phyloP scores from a whole-genome alignment of 805 yeast species.

The Osmozyma mogii region DNA sequence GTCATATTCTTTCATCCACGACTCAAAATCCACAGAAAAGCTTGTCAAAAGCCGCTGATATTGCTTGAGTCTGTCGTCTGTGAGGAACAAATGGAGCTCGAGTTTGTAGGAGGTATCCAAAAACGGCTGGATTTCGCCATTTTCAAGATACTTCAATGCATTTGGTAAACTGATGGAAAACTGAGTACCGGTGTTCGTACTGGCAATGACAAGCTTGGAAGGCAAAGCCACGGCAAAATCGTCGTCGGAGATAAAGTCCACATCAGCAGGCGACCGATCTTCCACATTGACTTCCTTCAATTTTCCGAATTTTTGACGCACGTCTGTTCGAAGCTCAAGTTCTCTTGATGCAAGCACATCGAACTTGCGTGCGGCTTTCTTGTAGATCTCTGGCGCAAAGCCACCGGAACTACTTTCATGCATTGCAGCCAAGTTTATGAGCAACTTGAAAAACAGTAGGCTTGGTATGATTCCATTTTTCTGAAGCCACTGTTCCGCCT shows the following conservation, averaged over 20 bases:
- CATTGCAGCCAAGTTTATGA: constrained; percentile 39
- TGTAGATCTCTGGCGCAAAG: constrained; percentile 29
- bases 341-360: constrained; percentile 35
- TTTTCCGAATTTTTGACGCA: constrained; percentile 21
- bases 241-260: constrained; percentile 46
- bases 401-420: constrained; percentile 25
- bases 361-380: constrained; percentile 12
- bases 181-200: constrained; percentile 20
- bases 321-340: constrained; percentile 28
- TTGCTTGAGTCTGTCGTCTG: constrained; percentile 45
- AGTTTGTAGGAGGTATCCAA: constrained; percentile 11
- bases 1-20: constrained; percentile 46
- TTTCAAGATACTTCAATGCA: constrained; percentile 20
- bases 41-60: constrained; percentile 28
- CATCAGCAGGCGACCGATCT: constrained; percentile 19
- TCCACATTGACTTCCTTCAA: constrained; percentile 26
- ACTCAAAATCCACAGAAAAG: constrained; percentile 38
- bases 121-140: constrained; percentile 3
- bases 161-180: constrained; percentile 24
- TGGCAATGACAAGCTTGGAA: constrained; percentile 39
- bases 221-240: constrained; percentile 45
- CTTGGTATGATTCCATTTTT: constrained; percentile 43
- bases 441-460: constrained; percentile 42
- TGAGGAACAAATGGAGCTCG: constrained; percentile 39
- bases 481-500: constrained; percentile 44